Evolutionary conservation across 2,329 filamentous ascomycete species (phyloP), one percentile per base, ranked within the genome.

Genomic region (Xylaria sp.): DNA sequence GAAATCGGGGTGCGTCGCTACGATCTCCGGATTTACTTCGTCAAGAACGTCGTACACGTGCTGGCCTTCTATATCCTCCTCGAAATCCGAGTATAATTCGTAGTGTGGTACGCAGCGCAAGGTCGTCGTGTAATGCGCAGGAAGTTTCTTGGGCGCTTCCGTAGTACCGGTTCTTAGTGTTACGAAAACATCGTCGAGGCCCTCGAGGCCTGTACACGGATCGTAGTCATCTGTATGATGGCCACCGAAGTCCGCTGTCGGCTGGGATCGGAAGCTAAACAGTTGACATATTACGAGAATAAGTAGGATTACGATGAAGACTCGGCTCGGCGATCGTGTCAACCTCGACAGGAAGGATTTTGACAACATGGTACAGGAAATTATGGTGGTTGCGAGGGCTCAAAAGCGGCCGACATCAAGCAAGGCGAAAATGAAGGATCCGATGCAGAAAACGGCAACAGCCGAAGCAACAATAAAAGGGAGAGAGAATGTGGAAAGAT

Each of bases 131-230:
- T 88, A 82, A 71, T 89, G 86, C 2, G 82, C 77, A 1, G 86
- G 85, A 2, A 89, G 81, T 74, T 88, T 88, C 32, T 85, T 81
- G 61, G 80, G 77, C 14, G 86, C 82, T 72, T 89, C 87, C 7
- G 85, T 86, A 17, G 87, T 86, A 61, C 87, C 88, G 0, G 88
- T 89, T 70, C 85, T 85, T 69, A 90, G 79, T 9, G 88, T 79
- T 17, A 89, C 82, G 67, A 89, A 84, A 55, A 89, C 77, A 73
- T 89, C 82, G 3, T 85, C 80, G 24, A 84, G 78, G 12, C 81
- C 82, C 9, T 81, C 69, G 39, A 77, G 75, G 24, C 72, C 72
- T 11, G 69, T 68, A 62, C 75, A 76, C 8, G 67, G 50, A 2
- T 70, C 19, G 58, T 53, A 42, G 11, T 24, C 24, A 42, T 58